Evolutionary conservation across 306 rosid species (phyloP), one percentile per base, ranked within the genome.

Genomic region (Sechiopsis laciniata): DNA sequence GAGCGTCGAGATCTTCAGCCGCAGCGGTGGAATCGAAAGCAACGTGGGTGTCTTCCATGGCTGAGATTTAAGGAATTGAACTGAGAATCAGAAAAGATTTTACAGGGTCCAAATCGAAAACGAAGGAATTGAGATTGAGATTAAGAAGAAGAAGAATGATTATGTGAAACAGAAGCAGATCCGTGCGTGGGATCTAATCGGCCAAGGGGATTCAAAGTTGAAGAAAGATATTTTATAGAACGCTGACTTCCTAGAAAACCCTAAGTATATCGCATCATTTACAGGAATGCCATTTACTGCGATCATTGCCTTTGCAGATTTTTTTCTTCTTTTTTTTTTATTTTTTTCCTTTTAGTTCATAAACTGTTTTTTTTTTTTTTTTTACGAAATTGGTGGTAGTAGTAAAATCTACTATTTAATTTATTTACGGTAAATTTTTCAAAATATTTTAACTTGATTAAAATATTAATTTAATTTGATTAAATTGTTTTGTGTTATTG

Each of bases 1-100:
- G 64, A 42, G 61, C 71, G 24, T 81, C 79, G 53, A 75, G 66
- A 57, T 74, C 80, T 17, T 75, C 87, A 37, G 21, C 74, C 6
- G 48, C 53, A 69, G 58, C 53, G 75, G 13, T 51, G 40, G 83
- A 81, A 17, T 86, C 89, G 68, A 81, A 48, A 74, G 83, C 82
- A 48, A 77, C 80, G 51, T 67, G 55, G 48, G 77, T 77, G 46
- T 81, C 97, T 75, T 84, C 97, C 95, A 91, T 90, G 45, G 71
- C 22, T 16, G 70, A 61, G 55, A 20, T 42, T 37, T 3, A 24
- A 8, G 71, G 26, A 37, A 51, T 24, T 70, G 22, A 26, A 70
- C 5, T 16, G 45, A 15, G 14, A 70, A 51, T 70, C 24, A 1
- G 13, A 22, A 69, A 16, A 65, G 40, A 35, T 7, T 16, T 35